Conservation (phyloP, 345 rosid genomes). For the Raphanus sativus region DNA sequence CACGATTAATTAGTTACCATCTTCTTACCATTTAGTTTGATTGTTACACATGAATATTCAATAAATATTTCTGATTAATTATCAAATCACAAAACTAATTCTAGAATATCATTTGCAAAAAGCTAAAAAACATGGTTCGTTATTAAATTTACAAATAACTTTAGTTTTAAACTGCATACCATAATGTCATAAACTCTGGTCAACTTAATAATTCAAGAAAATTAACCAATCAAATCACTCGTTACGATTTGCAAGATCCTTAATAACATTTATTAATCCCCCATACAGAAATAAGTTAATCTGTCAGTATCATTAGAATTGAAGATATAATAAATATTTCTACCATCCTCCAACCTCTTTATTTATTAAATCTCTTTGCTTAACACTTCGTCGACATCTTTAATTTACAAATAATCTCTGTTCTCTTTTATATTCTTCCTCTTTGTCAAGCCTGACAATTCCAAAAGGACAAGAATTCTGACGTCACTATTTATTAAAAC, state of each 20-base stretch:
- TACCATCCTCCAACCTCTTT: constrained; percentile 29
- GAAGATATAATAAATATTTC: constrained; percentile 6
- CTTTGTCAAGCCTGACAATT: constrained; percentile 37
- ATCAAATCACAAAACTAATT: background rate
- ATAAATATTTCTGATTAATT: background rate
- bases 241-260: constrained; percentile 35
- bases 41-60: background rate
- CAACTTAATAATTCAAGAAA: constrained; percentile 37
- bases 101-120: background rate
- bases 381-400: background rate
- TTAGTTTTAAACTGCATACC: background rate
- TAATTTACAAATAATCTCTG: background rate
- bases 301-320: constrained; percentile 11
- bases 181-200: constrained; percentile 16
- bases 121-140: background rate
- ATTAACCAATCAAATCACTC: constrained; percentile 26
- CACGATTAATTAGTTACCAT: background rate
- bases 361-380: constrained; percentile 18
- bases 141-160: background rate
- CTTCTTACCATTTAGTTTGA: background rate
- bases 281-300: background rate
- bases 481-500: constrained; percentile 20
- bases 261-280: background rate
- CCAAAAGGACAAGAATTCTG: background rate
- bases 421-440: background rate